Base-by-base conservation (phyloP, 2,329 filamentous ascomycete species). In the Claviceps sp. region DNA sequence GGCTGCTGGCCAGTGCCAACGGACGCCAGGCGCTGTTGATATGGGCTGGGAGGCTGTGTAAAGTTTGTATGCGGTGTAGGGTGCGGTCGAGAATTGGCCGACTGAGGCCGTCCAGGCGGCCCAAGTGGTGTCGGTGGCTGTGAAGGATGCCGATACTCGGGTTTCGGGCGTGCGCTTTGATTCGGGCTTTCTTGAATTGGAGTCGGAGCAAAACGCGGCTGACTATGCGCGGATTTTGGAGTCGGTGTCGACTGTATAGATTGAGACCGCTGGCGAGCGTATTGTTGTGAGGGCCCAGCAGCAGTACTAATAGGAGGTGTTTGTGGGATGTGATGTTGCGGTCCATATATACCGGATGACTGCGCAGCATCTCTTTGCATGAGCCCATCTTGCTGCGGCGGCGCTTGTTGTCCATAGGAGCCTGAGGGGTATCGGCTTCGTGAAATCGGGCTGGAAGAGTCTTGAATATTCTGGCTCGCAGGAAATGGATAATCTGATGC, bases 171-270 rank as follows among this genome's bases (percentile, higher is more conserved):
- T 38, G 71, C 63, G 38, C 71, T 63, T 43, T 69, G 64, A 44
- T 75, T 64, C 47, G 80, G 80, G 58, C 79, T 82, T 41, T 71
- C 73, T 55, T 78, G 76, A 24, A 62, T 64, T 56, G 75, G 78
- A 30, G 74, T 70, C 51, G 68, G 64, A 13, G 73, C 73, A 58
- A 74, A 78, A 8, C 73, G 72, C 46, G 75, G 75, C 63, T 82
- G 78, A 60, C 75, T 77, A 47, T 81, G 78, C 16, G 78, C 75
- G 41, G 79, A 81, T 6, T 77, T 81, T n/a, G 79, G 79, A 39
- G 80, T 83, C 11, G 77, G 69, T 26, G 73, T 75, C 13, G 80
- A 82, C 52, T 82, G 76, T 5, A 74, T 68, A 22, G 80, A 83
- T 52, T 76, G 76, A 43, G 80, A 79, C 59, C 78, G 67, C 55